Evolutionary conservation across 805 yeast species (phyloP).

Genomic region (Candida andamanensis): DNA sequence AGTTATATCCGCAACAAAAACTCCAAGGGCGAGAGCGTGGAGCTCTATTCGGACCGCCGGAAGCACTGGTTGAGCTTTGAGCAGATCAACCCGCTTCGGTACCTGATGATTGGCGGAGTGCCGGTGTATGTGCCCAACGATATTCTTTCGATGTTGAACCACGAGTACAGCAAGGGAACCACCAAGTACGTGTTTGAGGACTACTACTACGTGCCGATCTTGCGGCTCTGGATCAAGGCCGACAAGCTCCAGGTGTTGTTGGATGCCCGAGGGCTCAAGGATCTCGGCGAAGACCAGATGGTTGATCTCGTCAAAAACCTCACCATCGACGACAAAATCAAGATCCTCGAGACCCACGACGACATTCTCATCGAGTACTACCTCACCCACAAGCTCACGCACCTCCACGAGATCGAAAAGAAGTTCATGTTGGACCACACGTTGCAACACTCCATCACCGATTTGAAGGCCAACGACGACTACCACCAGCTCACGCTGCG

Average conservation of each 20-base stretch:
- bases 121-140: slow-evolving; percentile 27
- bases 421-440: slow-evolving; percentile 17
- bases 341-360: slow-evolving; percentile 16
- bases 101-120: slow-evolving; percentile 53
- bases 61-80: slow-evolving; percentile 27
- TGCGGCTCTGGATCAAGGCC: slow-evolving; percentile 19
- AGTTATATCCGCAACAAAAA: slow-evolving; percentile 16
- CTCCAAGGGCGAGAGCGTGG: slow-evolving; percentile 11
- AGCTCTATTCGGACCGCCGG: slow-evolving; percentile 28
- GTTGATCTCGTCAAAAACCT: slow-evolving; percentile 11
- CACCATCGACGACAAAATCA: slow-evolving; percentile 18
- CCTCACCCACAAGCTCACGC: slow-evolving; percentile 20
- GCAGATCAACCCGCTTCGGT: slow-evolving; percentile 47
- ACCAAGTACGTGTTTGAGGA: slow-evolving; percentile 16
- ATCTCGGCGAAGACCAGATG: slow-evolving; percentile 9
- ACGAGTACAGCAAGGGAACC: slow-evolving; percentile 22
- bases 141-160: slow-evolving; percentile 21
- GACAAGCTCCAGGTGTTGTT: slow-evolving; percentile 10
- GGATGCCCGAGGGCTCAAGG: slow-evolving; percentile 8
- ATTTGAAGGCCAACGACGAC: slow-evolving; percentile 15
- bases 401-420: slow-evolving; percentile 20
- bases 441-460: slow-evolving; percentile 11
- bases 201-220: slow-evolving; percentile 20
- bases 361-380: slow-evolving; percentile 23
- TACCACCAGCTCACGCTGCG: slow-evolving; percentile 22